phyloP scores from a whole-genome alignment of 441 rosid species.

The Adansonia madagascariensis region DNA sequence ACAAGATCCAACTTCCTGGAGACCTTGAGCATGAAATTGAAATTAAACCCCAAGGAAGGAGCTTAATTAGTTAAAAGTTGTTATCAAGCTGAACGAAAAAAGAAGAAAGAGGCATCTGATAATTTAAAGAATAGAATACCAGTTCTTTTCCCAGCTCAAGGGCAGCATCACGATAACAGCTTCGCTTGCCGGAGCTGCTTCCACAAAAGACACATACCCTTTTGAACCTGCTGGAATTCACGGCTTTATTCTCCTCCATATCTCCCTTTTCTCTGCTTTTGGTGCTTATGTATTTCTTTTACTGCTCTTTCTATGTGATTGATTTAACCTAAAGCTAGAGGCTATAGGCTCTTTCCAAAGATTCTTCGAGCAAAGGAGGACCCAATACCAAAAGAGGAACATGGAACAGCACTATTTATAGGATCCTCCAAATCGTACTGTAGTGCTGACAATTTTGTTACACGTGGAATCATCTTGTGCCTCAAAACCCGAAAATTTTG shows the following conservation, averaged over 20 bases:
- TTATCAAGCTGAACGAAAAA: too few relatives aligned
- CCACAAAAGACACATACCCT: conserved; percentile 70
- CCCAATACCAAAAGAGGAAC: conserved; percentile 15
- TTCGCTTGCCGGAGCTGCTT: conserved; percentile 58
- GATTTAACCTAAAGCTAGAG: conserved; percentile 20
- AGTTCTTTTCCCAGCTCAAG: conserved; percentile 60
- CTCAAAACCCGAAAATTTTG: not conserved
- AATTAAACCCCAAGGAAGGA: not conserved
- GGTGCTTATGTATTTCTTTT: not conserved
- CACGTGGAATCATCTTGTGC: conserved; percentile 37
- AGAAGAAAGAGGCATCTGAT: not conserved
- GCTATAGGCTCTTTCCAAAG: not conserved
- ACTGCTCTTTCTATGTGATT: conserved; percentile 3
- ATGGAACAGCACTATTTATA: conserved; percentile 13
- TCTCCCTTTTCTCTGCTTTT: not conserved
- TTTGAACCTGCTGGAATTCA: conserved; percentile 50
- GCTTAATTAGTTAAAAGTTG: not conserved
- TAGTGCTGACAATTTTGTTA: conserved; percentile 23
- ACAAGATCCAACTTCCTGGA: conserved; percentile 58
- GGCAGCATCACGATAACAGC: conserved; percentile 59
- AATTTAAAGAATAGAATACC: conserved; percentile 31
- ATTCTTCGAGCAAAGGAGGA: conserved; percentile 3
- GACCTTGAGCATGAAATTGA: conserved; percentile 38
- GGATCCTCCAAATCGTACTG: not conserved
- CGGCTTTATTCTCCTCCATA: conserved; percentile 32